A percentile compares a stretch with the other conserved stretches of the same genome.
Evolutionary conservation across 2,329 filamentous ascomycete genomes (phyloP).

Genomic region (Curvularia lunata): DNA sequence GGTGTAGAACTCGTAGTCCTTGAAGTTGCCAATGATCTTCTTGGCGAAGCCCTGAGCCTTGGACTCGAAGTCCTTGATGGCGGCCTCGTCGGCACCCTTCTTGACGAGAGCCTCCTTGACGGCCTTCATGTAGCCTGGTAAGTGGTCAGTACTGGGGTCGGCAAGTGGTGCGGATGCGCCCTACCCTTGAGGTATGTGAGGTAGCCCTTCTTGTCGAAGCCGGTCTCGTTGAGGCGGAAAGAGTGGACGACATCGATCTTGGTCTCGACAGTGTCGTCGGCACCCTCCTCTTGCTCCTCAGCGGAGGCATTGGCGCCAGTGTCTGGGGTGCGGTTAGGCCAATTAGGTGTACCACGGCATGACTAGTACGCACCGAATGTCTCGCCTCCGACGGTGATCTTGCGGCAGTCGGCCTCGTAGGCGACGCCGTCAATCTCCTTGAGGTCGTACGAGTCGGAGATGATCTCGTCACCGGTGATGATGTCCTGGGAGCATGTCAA

Average conservation of each 20-base stretch:
- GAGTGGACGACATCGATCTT: conserved; percentile 94
- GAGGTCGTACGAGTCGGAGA: conserved; percentile 92
- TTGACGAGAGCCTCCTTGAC: conserved; percentile 77
- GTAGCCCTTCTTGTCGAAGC: conserved; percentile 88
- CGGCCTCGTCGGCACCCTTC: conserved; percentile 65
- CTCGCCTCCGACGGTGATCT: conserved; percentile 80
- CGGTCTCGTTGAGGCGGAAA: conserved; percentile 82
- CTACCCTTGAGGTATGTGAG: conserved; percentile 83
- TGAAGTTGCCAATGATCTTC: conserved; percentile 84
- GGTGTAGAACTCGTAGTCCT: conserved; percentile 94
- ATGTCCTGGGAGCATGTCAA: conserved; percentile 70
- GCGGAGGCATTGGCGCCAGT: conserved; percentile 97
- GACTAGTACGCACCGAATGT: conserved; percentile 65
- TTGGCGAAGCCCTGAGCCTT: conserved; percentile 78
- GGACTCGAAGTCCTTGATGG: conserved; percentile 79
- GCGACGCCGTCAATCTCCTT: conserved; percentile 79
- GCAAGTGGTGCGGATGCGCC: conserved; percentile 9
- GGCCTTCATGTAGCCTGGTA: conserved; percentile 84
- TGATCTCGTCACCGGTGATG: conserved; percentile 88
- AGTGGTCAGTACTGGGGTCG: conserved; percentile 11
- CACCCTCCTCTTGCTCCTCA: conserved; percentile 79
- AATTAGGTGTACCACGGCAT: not conserved
- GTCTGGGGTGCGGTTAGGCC: conserved; percentile 58
- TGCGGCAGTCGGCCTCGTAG: conserved; percentile 91
- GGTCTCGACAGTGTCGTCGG: conserved; percentile 72